phyloP scores from a whole-genome alignment of 2,329 filamentous ascomycete species.

The Colletotrichum theobromicola region DNA sequence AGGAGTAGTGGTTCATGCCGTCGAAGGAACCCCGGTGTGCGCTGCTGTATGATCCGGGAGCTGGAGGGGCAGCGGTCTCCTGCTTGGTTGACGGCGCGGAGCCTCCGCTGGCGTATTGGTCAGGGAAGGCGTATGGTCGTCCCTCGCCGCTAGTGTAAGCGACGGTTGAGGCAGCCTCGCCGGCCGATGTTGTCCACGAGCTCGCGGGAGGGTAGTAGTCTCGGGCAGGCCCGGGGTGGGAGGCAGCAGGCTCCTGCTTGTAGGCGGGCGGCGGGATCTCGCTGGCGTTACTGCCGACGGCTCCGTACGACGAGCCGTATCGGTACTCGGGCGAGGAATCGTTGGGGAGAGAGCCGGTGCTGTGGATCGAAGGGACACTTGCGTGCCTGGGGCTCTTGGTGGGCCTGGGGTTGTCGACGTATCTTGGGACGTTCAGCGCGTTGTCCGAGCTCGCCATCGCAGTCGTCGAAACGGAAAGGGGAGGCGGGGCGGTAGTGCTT shows the following conservation, averaged over 20 bases:
- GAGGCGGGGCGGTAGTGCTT: slow-evolving; percentile 53
- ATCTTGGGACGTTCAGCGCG: slow-evolving; percentile 59
- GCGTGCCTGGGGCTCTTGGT: slow-evolving; percentile 61
- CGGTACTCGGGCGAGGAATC: slow-evolving; percentile 61
- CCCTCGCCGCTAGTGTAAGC: slow-evolving; percentile 52
- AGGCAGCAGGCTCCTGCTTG: slow-evolving; percentile 33
- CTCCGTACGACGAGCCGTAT: slow-evolving; percentile 53
- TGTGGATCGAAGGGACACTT: slow-evolving; percentile 59
- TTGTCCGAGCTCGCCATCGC: slow-evolving; percentile 42
- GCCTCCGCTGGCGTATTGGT: slow-evolving; percentile 51
- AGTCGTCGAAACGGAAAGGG: slow-evolving; percentile 50
- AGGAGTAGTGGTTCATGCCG: slow-evolving; percentile 61
- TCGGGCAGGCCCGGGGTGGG: slow-evolving; percentile 36
- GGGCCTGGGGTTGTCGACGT: slow-evolving; percentile 62
- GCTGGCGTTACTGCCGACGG: slow-evolving; percentile 35
- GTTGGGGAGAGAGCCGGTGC: slow-evolving; percentile 51
- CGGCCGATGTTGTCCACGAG: slow-evolving; percentile 57
- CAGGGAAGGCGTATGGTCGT: slow-evolving; percentile 54
- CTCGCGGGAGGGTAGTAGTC: slow-evolving; percentile 60
- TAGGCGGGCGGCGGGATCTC: slow-evolving; percentile 37
- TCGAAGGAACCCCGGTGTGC: slow-evolving; percentile 50
- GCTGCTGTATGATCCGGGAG: slow-evolving; percentile 45
- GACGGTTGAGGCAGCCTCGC: slow-evolving; percentile 48
- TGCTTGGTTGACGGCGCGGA: slow-evolving; percentile 35
- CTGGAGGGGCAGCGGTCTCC: slow-evolving; percentile 35